Conservation (phyloP, 495 filamentous ascomycete species). For the Hypoxylon intermedium region DNA sequence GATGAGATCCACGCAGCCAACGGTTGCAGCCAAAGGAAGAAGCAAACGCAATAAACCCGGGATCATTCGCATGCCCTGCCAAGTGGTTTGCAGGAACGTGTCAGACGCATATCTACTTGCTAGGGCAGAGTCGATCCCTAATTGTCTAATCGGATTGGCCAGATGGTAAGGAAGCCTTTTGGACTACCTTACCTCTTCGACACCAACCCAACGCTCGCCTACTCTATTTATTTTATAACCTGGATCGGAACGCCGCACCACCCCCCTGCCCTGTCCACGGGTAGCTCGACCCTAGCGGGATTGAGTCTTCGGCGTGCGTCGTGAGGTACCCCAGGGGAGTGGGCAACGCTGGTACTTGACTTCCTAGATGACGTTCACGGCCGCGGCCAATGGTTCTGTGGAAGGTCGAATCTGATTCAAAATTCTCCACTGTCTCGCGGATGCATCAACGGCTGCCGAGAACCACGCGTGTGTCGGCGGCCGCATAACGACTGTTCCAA, state of each 20-base stretch:
- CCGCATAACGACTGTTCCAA: constrained; percentile 24
- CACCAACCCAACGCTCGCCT: constrained; percentile 13
- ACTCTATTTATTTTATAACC: constrained; percentile 26
- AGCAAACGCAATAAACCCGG: constrained; percentile 29
- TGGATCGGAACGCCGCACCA: constrained; percentile 32
- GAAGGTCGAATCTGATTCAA: constrained; percentile 22
- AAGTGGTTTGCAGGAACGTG: constrained; percentile 29
- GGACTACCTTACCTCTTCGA: constrained; percentile 9
- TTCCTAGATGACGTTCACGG: constrained; percentile 20
- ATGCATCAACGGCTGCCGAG: constrained; percentile 18
- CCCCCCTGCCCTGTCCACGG: constrained; percentile 24
- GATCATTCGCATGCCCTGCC: constrained; percentile 23
- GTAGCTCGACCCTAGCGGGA: constrained; percentile 31
- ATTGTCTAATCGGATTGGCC: constrained; percentile 30
- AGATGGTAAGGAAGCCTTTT: constrained; percentile 15
- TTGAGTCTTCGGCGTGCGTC: constrained; percentile 23
- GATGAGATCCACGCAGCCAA: constrained; percentile 36
- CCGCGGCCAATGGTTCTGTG: constrained; percentile 29
- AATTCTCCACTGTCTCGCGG: constrained; percentile 27
- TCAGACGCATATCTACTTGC: constrained; percentile 33
- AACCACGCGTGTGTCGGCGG: constrained; percentile 26
- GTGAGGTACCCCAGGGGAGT: constrained; percentile 11
- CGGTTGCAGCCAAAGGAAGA: constrained; percentile 28
- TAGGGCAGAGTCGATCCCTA: constrained; percentile 19
- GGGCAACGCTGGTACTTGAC: constrained; percentile 6